Evolutionary conservation across 1,284 basidiomycete species (phyloP), one percentile per base, ranked within the genome.

Genomic region (Boletellus deceptivus): DNA sequence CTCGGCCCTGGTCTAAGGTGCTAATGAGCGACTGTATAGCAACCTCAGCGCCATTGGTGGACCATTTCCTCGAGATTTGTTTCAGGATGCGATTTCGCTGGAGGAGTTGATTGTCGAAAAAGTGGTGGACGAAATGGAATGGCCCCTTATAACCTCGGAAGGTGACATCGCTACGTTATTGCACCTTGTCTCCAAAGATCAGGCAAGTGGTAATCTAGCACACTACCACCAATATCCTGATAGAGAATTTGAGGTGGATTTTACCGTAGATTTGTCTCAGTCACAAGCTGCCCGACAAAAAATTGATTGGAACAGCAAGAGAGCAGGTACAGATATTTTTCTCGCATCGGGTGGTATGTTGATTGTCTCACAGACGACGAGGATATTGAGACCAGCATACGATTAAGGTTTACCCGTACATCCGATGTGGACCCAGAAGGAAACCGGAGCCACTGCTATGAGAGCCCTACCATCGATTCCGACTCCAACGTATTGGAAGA

Each of bases 281-380:
- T 73, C 82, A 6, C 79, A 75, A 56, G 67, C 70, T 17, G 77
- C 77, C 22, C 77, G 85, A 9, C 59, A 70, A 13, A 69, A 64
- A 13, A 70, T 91, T 27, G 86, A 91, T 61, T 87, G 86, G 83
- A 88, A 91, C 57, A 91, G 89, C 69, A 90, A 90, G 74, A 90
- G 86, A 75, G 85, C 88, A 57, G 86, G 89, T 84, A 50, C 55
- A 74, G 68, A 34, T 18, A 34, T 40, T 45, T 49, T 20, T 40
- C 27, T 46, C 33, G 14, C 46, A 42, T 42, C 33, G 40, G 27
- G 45, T 47, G 6, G 14, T 25, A 25, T 37, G 24, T 40, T 50
- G n/a, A 50, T 42, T 44, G 46, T 46, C 16, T 40, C 34, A 37
- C 54, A 91, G 89, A 89, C 60, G 89, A 91, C 59, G 84, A 89